Evolutionary conservation across 257 asterid species (phyloP).

Genomic region (Solanum clarkiae): DNA sequence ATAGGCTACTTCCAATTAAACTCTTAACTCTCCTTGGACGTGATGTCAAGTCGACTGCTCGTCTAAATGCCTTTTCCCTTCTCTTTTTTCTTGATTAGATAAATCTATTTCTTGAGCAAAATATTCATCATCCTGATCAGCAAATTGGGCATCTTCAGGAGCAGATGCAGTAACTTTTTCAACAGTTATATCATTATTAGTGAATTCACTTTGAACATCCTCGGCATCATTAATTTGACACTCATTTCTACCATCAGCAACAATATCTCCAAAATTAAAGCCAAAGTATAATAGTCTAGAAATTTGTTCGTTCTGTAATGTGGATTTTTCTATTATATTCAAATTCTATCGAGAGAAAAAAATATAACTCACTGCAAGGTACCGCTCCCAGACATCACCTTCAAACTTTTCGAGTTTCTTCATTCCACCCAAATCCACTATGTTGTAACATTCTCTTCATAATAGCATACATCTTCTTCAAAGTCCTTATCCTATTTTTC

Average conservation of each 20-base stretch:
- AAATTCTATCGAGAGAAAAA: background rate
- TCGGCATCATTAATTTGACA: background rate
- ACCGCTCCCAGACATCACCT: background rate
- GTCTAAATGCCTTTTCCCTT: background rate
- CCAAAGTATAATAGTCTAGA: background rate
- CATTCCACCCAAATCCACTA: background rate
- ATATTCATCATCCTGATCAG: background rate
- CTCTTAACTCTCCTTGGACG: background rate
- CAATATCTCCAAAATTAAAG: background rate
- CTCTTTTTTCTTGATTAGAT: background rate
- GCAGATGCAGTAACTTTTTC: background rate
- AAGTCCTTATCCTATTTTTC: background rate
- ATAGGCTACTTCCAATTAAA: background rate
- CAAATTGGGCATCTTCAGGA: background rate
- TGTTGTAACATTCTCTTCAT: background rate
- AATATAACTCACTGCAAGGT: background rate
- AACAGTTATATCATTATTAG: background rate
- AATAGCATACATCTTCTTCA: background rate
- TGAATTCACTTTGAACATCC: background rate
- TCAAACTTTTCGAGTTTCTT: too few relatives aligned
- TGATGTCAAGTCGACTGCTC: background rate
- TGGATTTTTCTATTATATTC: background rate
- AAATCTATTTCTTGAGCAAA: background rate
- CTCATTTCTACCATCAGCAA: background rate
- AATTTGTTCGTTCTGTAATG: background rate